Evolutionary conservation across 2,329 filamentous ascomycete genomes (phyloP), one percentile per base, ranked within the genome.

Genomic region (Lachnellula willkommii): DNA sequence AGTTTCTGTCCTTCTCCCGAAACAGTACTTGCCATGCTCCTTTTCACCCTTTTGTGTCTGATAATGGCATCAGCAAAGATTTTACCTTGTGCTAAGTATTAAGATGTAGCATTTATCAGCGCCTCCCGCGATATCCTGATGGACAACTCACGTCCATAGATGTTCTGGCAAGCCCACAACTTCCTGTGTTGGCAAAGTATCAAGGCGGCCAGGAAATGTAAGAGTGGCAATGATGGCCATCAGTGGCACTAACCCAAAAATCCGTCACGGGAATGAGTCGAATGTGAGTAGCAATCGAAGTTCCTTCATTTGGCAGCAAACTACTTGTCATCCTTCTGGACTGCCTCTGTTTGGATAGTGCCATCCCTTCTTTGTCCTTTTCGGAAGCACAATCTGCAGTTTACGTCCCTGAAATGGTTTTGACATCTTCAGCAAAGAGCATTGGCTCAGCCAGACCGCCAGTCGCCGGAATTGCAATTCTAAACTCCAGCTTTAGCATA

Each of bases 141-240:
- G 79, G 50, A 83, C 79, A 68, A 84, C 83, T 69, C 78, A 84
- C 24, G 85, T 35, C 81, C 80, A 50, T 80, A 80, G 53, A 85
- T 83, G 63, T 84, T 83, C 43, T 84, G 79, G 66, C 80, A 83
- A 2, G 78, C 79, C 26, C 82, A 76, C 7, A 82, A 70, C 67
- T 81, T 82, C 4, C 69, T 77, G 0, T 80, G 77, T 61, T 84
- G 79, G 60, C 80, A 78, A 17, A 85, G 72, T 9, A 83, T 63
- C 4, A 83, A 70, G 0, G 76, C 74, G 60, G 84, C 79, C 62
- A 84, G 80, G 61, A 84, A 81, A 20, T 76, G 79, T 55, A 81
- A 83, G 72, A 0, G 81, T 79, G 2, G 79, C 77, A 4, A 78
- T 82, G 79, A 43, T 78, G 73, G 4, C 78, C 77, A n/a, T 75